Conservation (phyloP, 2,329 filamentous ascomycete genomes). For the Pseudocercospora cruenta region DNA sequence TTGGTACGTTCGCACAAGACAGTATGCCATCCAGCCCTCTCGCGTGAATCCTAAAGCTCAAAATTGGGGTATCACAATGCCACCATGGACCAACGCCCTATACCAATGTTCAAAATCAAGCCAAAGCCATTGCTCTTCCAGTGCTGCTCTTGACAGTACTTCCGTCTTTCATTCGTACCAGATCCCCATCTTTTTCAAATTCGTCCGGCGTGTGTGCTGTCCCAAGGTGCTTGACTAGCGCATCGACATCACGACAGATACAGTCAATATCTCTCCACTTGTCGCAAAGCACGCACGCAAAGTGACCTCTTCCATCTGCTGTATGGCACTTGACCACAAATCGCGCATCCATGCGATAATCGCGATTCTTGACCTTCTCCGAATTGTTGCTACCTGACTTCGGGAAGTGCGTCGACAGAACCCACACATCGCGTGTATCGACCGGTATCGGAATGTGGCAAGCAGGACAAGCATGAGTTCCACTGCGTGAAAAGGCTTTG, state of each 20-base stretch:
- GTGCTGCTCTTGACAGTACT: conserved; percentile 14
- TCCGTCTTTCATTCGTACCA: conserved; percentile 28
- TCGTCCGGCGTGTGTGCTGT: conserved; percentile 29
- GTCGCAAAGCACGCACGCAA: conserved; percentile 32
- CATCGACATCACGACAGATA: conserved; percentile 30
- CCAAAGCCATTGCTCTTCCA: conserved; percentile 26
- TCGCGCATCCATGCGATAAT: conserved; percentile 29
- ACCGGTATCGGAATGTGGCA: conserved; percentile 30
- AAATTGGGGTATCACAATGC: not conserved
- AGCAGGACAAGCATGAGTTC: conserved; percentile 27
- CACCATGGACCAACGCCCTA: not conserved
- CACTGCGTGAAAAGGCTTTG: conserved; percentile 20
- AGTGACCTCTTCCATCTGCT: conserved; percentile 20
- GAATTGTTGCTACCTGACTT: conserved; percentile 1
- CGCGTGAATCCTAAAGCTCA: not conserved
- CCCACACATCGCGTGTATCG: conserved; percentile 30
- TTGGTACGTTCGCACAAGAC: too few species aligned
- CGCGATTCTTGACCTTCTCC: conserved; percentile 15
- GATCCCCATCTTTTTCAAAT: conserved; percentile 30
- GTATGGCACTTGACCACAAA: conserved; percentile 32
- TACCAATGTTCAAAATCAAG: conserved; percentile 10
- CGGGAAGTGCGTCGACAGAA: conserved; percentile 22
- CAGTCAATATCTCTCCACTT: conserved; percentile 26
- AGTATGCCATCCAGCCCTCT: too few species aligned
- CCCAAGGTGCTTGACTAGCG: conserved; percentile 32